Base-by-base conservation (phyloP, 148 eudicot species). In the Pharnaceum exiguum region DNA sequence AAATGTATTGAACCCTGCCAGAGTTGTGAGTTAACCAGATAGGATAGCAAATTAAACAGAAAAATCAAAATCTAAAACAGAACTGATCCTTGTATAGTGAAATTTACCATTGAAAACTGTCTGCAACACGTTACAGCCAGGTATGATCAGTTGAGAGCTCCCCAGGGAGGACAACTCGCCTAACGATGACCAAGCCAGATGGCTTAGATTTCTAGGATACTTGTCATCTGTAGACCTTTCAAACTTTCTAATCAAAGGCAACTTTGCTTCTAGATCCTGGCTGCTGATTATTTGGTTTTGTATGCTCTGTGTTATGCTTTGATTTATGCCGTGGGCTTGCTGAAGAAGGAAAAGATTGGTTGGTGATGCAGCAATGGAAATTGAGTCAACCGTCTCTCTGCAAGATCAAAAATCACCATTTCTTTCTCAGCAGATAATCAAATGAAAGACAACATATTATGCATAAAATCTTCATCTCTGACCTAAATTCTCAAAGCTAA, bases 331-430 rank as follows among this genome's bases (percentile, higher is more conserved):
- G 8, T 76, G 71, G 35, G 75, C 68, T 55, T 54, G 79, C 51
- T 51, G 74, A 33, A 84, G 61, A 43, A 72, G 53, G 55, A 68
- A 76, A 55, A 82, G 63, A 37, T 37, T 65, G 54, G n/a, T 59
- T 33, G 91, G 95, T 10, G 97, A 84, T 66, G 91, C 89, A 29
- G 95, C 74, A 23, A 90, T 84, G 0, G 95, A 66, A 9, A 64
- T 75, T 10, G 79, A 63, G 59, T 86, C 84, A 15, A 79, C 78
- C 45, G 97, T 65, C 46, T 81, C 83, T 63, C 97, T 90, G 85
- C 57, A 62, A 22, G 38, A 51, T 7, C 52, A 54, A 66, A 37
- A 10, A 16, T 39, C 24, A 62, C 15, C 27, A 13, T 35, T 10
- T 10, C 11, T 11, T 39, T 15, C 44, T 18, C 12, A 39, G n/a